Percentiles rank a stretch among this genome's conserved stretches.
Evolutionary conservation across 495 filamentous ascomycete species (phyloP).

Genomic region (Penicillium bovifimosum): DNA sequence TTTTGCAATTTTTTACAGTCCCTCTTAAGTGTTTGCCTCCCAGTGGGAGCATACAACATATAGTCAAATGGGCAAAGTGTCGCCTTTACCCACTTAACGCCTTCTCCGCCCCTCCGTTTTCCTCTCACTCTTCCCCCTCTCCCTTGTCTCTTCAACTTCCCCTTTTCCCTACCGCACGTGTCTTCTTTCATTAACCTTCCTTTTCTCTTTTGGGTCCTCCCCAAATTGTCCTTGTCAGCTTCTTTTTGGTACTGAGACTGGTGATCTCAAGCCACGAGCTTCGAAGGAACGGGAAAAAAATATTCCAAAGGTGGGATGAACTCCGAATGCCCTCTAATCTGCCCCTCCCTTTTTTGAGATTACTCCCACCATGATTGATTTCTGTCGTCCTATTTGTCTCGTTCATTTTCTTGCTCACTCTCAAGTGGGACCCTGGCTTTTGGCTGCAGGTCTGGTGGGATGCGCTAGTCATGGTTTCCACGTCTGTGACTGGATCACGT

Average conservation of each 20-base stretch:
- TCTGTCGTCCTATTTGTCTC: neutral
- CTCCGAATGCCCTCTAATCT: neutral
- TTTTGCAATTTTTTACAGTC: neutral
- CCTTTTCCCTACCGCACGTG: slow-evolving; percentile 2
- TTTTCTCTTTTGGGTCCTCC: neutral
- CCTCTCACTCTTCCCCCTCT: slow-evolving; percentile 12
- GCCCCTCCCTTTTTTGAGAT: slow-evolving; percentile 13
- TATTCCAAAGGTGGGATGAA: slow-evolving; percentile 14
- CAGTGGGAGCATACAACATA: too few relatives aligned
- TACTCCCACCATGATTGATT: neutral
- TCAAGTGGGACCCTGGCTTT: slow-evolving; percentile 1
- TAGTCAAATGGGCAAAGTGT: too few relatives aligned
- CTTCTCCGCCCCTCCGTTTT: slow-evolving; percentile 16
- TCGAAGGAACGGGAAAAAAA: neutral
- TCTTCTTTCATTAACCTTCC: slow-evolving; percentile 1
- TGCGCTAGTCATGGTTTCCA: neutral
- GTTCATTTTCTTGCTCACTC: neutral
- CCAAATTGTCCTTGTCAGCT: neutral
- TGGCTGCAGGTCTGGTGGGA: slow-evolving; percentile 4
- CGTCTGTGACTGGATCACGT: slow-evolving; percentile 7
- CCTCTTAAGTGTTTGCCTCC: neutral
- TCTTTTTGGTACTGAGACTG: neutral
- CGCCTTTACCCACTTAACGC: neutral
- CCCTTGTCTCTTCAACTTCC: slow-evolving; percentile 18
- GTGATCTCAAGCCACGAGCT: neutral